Evolutionary conservation across 805 yeast genomes (phyloP), one percentile per base, ranked within the genome.

Genomic region (Clavispora santaluciae): DNA sequence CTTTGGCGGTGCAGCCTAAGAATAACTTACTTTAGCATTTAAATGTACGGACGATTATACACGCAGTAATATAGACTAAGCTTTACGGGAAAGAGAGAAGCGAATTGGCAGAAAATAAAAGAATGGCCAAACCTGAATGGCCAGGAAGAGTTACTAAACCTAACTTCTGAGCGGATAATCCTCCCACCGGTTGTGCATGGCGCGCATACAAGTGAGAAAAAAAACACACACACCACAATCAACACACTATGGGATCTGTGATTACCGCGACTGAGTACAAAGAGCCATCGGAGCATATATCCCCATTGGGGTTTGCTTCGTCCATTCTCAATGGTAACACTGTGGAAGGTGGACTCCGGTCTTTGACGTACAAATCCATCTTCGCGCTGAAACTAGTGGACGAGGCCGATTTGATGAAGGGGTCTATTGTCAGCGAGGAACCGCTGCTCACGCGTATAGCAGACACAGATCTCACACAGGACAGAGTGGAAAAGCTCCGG

Each of bases 331-430:
- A 64, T 40, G 75, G 73, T 5, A 53, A 63, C 16, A 68, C 73
- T 0, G 56, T 53, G 15, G 71, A 68, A 44, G 72, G 71, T 4
- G 75, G 75, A 10, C 56, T 69, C 23, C 57, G 57, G 22, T 64
- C 71, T 3, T 54, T 69, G 41, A 67, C 73, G 3, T 68, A 64
- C 52, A 69, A 69, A 45, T 60, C 73, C 4, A 58, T 67, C 15
- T 61, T 56, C 21, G 65, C 66, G 38, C 63, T 63, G 30, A 55
- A 57, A 37, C 60, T 60, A 29, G 64, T 64, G 17, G 73, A 68
- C 36, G 63, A 59, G 37, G 46, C 56, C 33, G 68, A 65, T 40
- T 51, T 60, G 50, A 58, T 66, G 47, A 54, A 63, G 21, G 48
- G 55, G 20, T 53, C 57, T 1, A 42, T 68, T 6, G 51, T 63